Evolutionary conservation across 768 basidiomycete species (phyloP), one percentile per base, ranked within the genome.

Genomic region (Suillus bovinus): DNA sequence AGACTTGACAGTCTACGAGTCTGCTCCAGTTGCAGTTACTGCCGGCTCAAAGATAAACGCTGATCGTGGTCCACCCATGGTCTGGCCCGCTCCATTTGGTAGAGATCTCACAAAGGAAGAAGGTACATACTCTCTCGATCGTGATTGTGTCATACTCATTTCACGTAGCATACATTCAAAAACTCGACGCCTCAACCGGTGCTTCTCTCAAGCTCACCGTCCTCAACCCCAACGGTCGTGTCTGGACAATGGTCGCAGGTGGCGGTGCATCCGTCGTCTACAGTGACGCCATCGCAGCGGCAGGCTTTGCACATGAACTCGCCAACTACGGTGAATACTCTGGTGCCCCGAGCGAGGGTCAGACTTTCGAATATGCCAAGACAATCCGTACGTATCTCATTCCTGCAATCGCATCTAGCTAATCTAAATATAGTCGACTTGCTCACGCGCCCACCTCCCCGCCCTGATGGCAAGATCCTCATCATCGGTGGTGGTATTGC

Each of bases 231-330:
- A 90, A 93, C 73, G 97, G 96, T 63, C 91, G 96, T 64, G 87
- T 99, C 67, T 99, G 97, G 97, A 99, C 97, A 68, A 99, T 99
- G 96, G 97, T 99, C 61, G 96, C 97, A 60, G 97, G 96, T 80
- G 97, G 97, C 72, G 94, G 94, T 81, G 85, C 86, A 24, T 85
- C 83, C 8, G 85, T 87, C 65, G 85, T 87, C 46, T 88, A 87
- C 71, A 82, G 81, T 8, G 90, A 91, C 66, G 90, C 90, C 66
- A 91, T 91, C 64, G 89, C 89, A 58, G 96, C 96, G 7, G 93
- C 94, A 71, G 96, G 96, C 39, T 99, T 87, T 72, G 95, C 97
- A 22, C 86, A 97, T 73, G 97, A 99, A 76, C 90, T 99, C 66
- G 96, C 96, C 76, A 99, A 99, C 84, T 99, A 99, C 72, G 97